phyloP scores from a whole-genome alignment of 2,329 filamentous ascomycete genomes.

The Exserohilum turcica region DNA sequence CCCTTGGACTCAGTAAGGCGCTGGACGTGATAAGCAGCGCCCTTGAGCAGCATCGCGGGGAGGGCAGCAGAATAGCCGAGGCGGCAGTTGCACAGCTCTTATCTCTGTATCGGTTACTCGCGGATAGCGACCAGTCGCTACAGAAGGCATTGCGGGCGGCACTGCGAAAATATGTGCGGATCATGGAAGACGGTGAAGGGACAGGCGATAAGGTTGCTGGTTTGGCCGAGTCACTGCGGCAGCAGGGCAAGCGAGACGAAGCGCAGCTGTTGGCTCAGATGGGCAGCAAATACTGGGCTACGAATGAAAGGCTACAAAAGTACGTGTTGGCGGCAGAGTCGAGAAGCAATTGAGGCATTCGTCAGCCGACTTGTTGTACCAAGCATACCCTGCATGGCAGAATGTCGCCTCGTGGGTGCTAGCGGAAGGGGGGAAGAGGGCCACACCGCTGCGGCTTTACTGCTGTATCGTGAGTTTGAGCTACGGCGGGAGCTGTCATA shows the following conservation, averaged over 20 bases:
- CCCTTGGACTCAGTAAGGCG: conserved; percentile 68
- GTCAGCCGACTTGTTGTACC: conserved; percentile 19
- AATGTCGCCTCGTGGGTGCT: conserved; percentile 7
- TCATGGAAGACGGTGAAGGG: conserved; percentile 30
- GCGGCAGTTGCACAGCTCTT: conserved; percentile 57
- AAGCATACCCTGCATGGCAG: conserved; percentile 26
- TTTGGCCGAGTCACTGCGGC: conserved; percentile 29
- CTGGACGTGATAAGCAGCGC: conserved; percentile 66
- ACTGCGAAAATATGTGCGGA: conserved; percentile 45
- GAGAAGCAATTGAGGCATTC: conserved; percentile 17
- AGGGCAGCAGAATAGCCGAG: conserved; percentile 49
- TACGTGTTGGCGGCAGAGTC: conserved; percentile 29
- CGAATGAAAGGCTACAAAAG: conserved; percentile 36
- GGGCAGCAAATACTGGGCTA: conserved; percentile 37
- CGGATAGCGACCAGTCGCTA: conserved; percentile 59
- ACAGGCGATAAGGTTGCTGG: conserved; percentile 34
- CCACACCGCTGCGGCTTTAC: conserved; percentile 29
- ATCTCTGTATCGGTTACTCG: conserved; percentile 48
- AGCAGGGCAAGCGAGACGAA: conserved; percentile 36
- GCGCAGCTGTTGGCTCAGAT: conserved; percentile 32
- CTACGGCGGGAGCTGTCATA: conserved; percentile 15
- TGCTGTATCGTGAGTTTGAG: conserved; percentile 19
- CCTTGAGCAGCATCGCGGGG: conserved; percentile 45
- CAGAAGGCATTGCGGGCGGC: conserved; percentile 56
- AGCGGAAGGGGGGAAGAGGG: conserved; percentile 21